These are phyloP conservation scores for Penicillium corylophilum DNA, from an alignment of 2,329 filamentous ascomycete genomes.

Conservation along the genomic window DNA sequence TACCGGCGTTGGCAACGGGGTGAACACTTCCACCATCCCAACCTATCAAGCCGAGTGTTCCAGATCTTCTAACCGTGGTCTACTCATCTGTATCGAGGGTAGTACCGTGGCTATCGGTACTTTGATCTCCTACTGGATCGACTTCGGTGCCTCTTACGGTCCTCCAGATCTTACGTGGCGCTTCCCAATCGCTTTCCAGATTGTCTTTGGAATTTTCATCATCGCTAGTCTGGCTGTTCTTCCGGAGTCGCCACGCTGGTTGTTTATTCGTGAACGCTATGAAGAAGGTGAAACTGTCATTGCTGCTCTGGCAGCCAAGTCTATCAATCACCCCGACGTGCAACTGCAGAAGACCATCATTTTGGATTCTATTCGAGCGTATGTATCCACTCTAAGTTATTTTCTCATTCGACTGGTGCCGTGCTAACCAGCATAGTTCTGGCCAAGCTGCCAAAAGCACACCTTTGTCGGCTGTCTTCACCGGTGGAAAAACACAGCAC, in stretches of 20 bases:
- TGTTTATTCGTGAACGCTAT: constrained; percentile 32
- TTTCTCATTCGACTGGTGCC: background rate
- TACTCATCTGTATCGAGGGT: background rate
- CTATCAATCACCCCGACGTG: constrained; percentile 54
- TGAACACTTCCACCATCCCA: background rate
- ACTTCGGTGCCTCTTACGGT: constrained; percentile 23
- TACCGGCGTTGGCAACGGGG: background rate
- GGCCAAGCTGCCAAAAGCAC: constrained; percentile 46
- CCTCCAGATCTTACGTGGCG: constrained; percentile 40
- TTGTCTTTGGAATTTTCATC: constrained; percentile 46
- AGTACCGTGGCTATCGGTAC: constrained; percentile 22
- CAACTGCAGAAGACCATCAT: constrained; percentile 54
- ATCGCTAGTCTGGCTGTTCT: constrained; percentile 35
- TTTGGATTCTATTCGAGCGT: constrained; percentile 58
- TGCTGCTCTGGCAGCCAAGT: constrained; percentile 43
- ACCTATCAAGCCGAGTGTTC: background rate
- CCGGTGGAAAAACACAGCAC: constrained; percentile 29
- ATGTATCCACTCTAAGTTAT: background rate
- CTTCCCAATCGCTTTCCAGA: constrained; percentile 51
- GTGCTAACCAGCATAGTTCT: constrained; percentile 24
- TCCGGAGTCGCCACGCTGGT: constrained; percentile 37
- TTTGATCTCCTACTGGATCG: constrained; percentile 27
- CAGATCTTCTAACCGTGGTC: background rate
- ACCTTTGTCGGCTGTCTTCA: constrained; percentile 48
- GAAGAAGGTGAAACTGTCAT: constrained; percentile 48